phyloP scores from a whole-genome alignment of 2,329 filamentous ascomycete species.

The Dactylellina parvicollis region DNA sequence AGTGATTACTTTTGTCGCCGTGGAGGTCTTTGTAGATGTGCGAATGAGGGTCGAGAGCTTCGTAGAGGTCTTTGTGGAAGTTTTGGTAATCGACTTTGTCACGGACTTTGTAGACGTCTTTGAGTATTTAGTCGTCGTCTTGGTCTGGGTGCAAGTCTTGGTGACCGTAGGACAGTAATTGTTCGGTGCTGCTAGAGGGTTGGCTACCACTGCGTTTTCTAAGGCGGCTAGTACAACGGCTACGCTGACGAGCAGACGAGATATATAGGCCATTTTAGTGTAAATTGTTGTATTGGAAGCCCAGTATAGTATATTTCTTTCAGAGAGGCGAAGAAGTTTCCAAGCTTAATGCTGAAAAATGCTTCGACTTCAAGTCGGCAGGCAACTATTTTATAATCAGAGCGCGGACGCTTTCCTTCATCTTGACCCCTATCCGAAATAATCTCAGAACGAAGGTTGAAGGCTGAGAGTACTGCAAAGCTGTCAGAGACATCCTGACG shows the following conservation, averaged over 20 bases:
- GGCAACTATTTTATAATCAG: too few relatives aligned
- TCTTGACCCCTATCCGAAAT: neutral
- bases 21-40: neutral
- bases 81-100: neutral
- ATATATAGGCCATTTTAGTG: constrained; percentile 8
- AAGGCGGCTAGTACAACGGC: constrained; percentile 5
- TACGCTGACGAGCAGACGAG: constrained; percentile 4
- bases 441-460: neutral
- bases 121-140: neutral
- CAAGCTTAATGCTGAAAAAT: too few relatives aligned
- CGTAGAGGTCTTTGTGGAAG: neutral
- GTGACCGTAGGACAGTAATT: constrained; percentile 7
- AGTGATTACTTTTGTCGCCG: neutral
- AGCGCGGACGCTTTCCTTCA: too few relatives aligned
- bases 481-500: neutral
- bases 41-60: neutral
- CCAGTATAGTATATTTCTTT: neutral
- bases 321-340: too few relatives aligned
- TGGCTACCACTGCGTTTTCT: neutral
- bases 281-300: neutral
- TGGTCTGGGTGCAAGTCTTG: neutral
- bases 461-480: neutral
- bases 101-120: neutral
- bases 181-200: constrained; percentile 2
- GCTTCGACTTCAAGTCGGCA: too few relatives aligned